Conservation (phyloP, 768 basidiomycete genomes). For the Tubosaeta sp. region DNA sequence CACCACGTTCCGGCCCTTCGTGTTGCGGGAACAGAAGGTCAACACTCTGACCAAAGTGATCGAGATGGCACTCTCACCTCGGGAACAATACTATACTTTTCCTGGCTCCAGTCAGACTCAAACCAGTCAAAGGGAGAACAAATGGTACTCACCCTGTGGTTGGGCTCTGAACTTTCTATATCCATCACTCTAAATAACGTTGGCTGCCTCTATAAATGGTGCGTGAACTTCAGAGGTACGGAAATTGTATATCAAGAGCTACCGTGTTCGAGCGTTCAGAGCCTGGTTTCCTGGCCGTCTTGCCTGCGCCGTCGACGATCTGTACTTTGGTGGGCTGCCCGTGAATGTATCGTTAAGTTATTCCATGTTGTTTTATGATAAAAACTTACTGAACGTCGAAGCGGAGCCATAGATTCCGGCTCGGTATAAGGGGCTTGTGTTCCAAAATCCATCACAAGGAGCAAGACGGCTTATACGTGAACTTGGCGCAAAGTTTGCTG, state of each 20-base stretch:
- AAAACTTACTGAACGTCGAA: constrained; percentile 11
- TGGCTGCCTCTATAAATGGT: constrained; percentile 5
- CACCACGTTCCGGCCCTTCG: constrained; percentile 31
- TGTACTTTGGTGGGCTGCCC: constrained; percentile 3
- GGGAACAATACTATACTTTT: background rate
- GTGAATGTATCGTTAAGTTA: constrained; percentile 2
- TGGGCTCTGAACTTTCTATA: background rate
- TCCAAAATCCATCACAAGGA: background rate
- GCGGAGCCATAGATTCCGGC: constrained; percentile 1
- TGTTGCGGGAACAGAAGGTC: constrained; percentile 1
- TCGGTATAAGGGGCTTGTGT: background rate
- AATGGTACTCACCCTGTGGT: constrained; percentile 7
- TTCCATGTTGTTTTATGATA: background rate
- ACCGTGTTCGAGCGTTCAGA: constrained; percentile 2
- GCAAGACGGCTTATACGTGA: constrained; percentile 8
- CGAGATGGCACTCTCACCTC: constrained; percentile 9
- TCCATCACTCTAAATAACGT: constrained; percentile 12
- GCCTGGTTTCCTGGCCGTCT: background rate
- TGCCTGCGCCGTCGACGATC: background rate
- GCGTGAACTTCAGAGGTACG: background rate
- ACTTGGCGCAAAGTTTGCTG: background rate
- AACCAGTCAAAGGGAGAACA: background rate
- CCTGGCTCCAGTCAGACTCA: background rate
- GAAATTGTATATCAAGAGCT: background rate
- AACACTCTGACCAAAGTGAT: background rate